Evolutionary conservation across 305 asterid species (phyloP), one percentile per base, ranked within the genome.

Genomic region (Caryopteris hybrid): DNA sequence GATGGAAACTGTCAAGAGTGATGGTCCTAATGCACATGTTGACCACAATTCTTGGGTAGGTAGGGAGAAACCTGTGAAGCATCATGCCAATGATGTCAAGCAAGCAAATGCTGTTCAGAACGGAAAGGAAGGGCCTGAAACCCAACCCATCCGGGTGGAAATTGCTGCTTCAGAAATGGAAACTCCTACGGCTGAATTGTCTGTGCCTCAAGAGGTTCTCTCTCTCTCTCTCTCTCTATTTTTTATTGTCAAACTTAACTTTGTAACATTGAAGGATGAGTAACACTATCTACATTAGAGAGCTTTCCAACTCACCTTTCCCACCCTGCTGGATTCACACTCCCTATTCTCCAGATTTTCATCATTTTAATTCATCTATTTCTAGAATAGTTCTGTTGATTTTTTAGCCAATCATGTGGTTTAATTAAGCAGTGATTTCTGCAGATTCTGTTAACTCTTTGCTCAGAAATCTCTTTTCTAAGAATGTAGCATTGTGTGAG

Each of bases 201-300:
- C 83, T 9, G 39, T 67, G 36, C 55, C 82, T 67, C 81, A 59
- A 70, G 89, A 91, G 98, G 98, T 91, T 65, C 74, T 64, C 39
- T 43, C 71, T 61, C 13, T 38, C 43, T 10, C 11, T 38, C 43
- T 69, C 18, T 54, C 14, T 38, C 59, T 59, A 64, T 69, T 58
- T 34, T 12, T 18, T 39, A 16, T 22, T 14, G 68, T 66, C 31
- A 16, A 29, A 29, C 6, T 7, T 10, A 48, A 16, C n/a, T 34
- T 36, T 20, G 16, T n/a, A n/a, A n/a, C 29, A 5, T 68, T 43
- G 43, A n/a, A 64, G 38, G 33, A 53, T 69, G 53, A 52, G 31
- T 58, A n/a, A 68, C 20, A 10, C 7, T 9, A 47, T 45, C 39
- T n/a, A 27, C 55, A 58, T 39, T 23, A 38, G 62, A 25, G 51